Evolutionary conservation across 1,284 basidiomycete species (phyloP).

Genomic region (Sporisorium iseilematis-ciliati): DNA sequence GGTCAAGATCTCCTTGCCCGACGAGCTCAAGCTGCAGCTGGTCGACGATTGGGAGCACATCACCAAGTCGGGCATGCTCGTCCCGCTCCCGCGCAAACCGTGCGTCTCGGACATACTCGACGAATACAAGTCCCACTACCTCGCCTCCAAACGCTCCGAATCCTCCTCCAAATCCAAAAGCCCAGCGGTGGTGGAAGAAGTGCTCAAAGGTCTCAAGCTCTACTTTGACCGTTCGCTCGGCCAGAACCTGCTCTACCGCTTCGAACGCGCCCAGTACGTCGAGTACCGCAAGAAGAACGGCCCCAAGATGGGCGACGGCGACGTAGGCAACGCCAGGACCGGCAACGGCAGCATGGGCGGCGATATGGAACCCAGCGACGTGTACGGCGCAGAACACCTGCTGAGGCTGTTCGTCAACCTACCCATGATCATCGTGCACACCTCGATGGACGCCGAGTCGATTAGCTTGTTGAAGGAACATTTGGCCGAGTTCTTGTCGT

Average conservation of each 20-base stretch:
- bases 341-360: constrained; percentile 45
- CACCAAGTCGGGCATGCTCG: constrained; percentile 90
- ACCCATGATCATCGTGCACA: constrained; percentile 83
- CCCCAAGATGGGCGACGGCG: constrained; percentile 71
- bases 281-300: constrained; percentile 81
- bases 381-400: constrained; percentile 96
- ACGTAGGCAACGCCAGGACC: constrained; percentile 71
- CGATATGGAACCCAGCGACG: constrained; percentile 82
- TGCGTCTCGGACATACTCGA: constrained; percentile 83
- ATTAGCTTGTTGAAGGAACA: constrained; percentile 87
- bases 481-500: constrained; percentile 88
- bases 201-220: constrained; percentile 86
- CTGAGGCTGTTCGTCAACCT: constrained; percentile 82
- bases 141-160: constrained; percentile 14
- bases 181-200: constrained; percentile 77
- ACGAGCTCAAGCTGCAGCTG: constrained; percentile 85
- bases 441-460: constrained; percentile 90
- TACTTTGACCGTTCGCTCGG: constrained; percentile 95
- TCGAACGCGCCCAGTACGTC: constrained; percentile 92
- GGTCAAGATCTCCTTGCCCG: constrained; percentile 90
- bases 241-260: constrained; percentile 90
- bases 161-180: constrained; percentile 59
- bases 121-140: constrained; percentile 74
- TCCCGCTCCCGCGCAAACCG: constrained; percentile 85
- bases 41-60: constrained; percentile 99